phyloP scores from a whole-genome alignment of 345 rosid species.

The Triadica sebifera region DNA sequence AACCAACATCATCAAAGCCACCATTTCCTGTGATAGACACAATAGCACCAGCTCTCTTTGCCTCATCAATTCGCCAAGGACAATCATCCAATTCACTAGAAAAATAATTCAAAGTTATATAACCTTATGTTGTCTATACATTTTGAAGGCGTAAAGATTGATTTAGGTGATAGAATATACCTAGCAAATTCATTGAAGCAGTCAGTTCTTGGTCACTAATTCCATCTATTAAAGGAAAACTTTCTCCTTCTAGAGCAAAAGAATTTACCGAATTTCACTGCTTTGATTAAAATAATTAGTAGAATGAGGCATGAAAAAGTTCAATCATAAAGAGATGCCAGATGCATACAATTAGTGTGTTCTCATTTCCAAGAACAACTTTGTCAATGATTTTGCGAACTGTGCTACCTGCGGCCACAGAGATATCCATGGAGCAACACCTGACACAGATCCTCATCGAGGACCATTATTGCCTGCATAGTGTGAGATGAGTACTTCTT shows the following conservation, averaged over 20 bases:
- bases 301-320: background rate
- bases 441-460: background rate
- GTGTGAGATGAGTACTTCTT: slow-evolving; percentile 28
- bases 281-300: background rate
- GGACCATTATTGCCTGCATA: slow-evolving; percentile 31
- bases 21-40: slow-evolving; percentile 26
- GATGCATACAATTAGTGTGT: slow-evolving; percentile 20
- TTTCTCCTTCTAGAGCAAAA: background rate
- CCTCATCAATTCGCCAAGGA: background rate
- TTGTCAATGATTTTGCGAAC: slow-evolving; percentile 26
- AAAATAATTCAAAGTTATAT: background rate
- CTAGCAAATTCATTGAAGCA: background rate
- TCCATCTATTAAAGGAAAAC: background rate
- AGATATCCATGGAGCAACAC: slow-evolving; percentile 37
- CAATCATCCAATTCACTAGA: background rate
- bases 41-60: background rate
- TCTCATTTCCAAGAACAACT: slow-evolving; percentile 25
- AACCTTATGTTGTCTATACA: background rate
- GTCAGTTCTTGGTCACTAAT: background rate
- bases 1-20: background rate
- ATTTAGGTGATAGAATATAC: background rate
- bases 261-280: slow-evolving; percentile 4
- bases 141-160: background rate
- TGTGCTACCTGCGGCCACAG: slow-evolving; percentile 32
- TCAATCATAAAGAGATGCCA: background rate